Base-by-base conservation (phyloP, 1,284 basidiomycete genomes). In the Boletus mariae region DNA sequence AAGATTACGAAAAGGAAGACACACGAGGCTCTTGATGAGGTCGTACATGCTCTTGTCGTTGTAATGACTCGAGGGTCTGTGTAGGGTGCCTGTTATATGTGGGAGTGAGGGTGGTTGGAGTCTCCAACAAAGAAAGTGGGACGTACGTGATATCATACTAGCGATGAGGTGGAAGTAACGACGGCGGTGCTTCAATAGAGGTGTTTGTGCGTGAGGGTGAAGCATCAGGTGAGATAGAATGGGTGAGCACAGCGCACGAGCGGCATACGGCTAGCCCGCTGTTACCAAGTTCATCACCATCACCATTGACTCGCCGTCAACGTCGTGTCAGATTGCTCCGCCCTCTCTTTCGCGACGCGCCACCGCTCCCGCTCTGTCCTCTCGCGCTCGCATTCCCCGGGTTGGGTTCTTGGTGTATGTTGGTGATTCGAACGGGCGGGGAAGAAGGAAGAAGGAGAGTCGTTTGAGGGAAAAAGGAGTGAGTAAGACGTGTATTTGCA, bases 101-200 rank as follows among this genome's bases (percentile, higher is more conserved):
- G 20, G 20, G 20, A 29, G 1, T 34, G 10, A 34, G 32, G 32
- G 32, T 13, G 32, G 32, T 10, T 34, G 32, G 1, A 9, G 12
- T 34, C 32, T 17, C 17, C 12, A 13, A 11, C 5, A 5, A 34
- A 34, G 20, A 13, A 34, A 34, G 3, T 4, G 32, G 32, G 32
- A 13, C 3, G 32, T 34, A 34, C 32, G 4, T 34, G 32, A 34
- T 34, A 13, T 34, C 32, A 9, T 13, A 34, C 9, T 34, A 34
- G 2, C 10, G 12, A 13, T 13, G 2, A 13, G 84, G 84, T 3
- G 92, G 92, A 7, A 34, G 32, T 34, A 34, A 34, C 32, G 32
- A 34, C 0, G 91, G 92, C 1, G 91, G 90, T 9, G 92, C 90
- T 64, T 94, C 92, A 45, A 94, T 90, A 1, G 85, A 87, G 0